Conservation (phyloP, 2,329 filamentous ascomycete species). For the Trichoderma oligosporum region DNA sequence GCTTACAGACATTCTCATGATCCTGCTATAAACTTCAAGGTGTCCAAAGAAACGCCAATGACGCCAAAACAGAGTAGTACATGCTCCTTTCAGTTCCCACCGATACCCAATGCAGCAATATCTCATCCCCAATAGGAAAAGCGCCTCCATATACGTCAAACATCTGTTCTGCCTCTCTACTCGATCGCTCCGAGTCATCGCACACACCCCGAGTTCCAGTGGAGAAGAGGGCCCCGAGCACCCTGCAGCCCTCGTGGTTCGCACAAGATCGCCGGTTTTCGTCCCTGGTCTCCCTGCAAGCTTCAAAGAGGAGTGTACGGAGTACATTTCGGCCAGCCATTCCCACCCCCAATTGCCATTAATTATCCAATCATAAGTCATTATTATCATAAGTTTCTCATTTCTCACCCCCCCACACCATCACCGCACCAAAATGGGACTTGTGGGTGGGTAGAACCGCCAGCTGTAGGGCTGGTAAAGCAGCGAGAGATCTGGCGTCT, state of each 20-base stretch:
- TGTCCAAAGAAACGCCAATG: constrained; percentile 23
- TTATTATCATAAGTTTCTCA: constrained; percentile 44
- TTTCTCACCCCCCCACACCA: constrained; percentile 27
- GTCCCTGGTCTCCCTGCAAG: constrained; percentile 27
- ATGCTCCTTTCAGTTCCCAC: constrained; percentile 21
- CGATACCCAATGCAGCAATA: constrained; percentile 33
- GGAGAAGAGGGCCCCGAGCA: neutral
- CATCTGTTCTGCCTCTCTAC: constrained; percentile 1
- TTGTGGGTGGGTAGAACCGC: constrained; percentile 27
- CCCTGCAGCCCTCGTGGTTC: constrained; percentile 26
- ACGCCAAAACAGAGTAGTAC: constrained; percentile 25
- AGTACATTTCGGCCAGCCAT: constrained; percentile 46
- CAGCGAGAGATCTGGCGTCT: constrained; percentile 41
- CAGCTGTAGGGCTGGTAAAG: constrained; percentile 33
- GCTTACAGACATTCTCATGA: constrained; percentile 7
- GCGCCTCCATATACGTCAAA: constrained; percentile 25
- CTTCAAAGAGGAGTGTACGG: constrained; percentile 42
- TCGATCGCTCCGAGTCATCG: neutral
- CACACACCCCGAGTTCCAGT: neutral
- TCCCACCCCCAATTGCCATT: constrained; percentile 31
- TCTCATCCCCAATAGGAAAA: constrained; percentile 34
- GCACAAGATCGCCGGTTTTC: constrained; percentile 25
- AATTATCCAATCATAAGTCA: constrained; percentile 53
- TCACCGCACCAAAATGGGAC: constrained; percentile 29
- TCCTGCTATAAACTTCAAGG: constrained; percentile 21